Conservation (phyloP, 2,329 filamentous ascomycete species). For the Trichoderma aggressivum region DNA sequence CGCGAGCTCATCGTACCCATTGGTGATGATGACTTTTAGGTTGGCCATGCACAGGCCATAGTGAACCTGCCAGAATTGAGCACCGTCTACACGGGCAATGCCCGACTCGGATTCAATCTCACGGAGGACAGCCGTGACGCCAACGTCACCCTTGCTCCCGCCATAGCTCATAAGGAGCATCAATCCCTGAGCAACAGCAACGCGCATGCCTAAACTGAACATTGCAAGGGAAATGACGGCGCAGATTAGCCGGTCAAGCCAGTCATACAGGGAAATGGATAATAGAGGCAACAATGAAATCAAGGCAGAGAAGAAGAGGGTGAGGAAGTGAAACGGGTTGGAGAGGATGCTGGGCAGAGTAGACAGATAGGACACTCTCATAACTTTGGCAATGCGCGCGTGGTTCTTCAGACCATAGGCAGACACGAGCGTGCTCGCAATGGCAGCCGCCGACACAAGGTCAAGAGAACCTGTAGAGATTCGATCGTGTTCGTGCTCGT, state of each 20-base stretch:
- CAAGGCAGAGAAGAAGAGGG: conserved; percentile 77
- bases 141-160: conserved; percentile 36
- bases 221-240: conserved; percentile 79
- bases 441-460: conserved; percentile 74
- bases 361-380: conserved; percentile 80
- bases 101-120: conserved; percentile 80
- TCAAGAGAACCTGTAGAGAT: conserved; percentile 77
- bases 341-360: conserved; percentile 81
- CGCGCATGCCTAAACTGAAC: conserved; percentile 79
- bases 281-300: conserved; percentile 80
- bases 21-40: conserved; percentile 69
- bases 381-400: conserved; percentile 84
- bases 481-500: conserved; percentile 61
- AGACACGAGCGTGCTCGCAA: conserved; percentile 77
- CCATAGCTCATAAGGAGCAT: conserved; percentile 94
- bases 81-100: conserved; percentile 78
- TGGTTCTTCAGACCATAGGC: conserved; percentile 88
- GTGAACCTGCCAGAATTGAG: conserved; percentile 97
- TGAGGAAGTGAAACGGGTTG: conserved; percentile 94
- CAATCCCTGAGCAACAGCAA: conserved; percentile 80
- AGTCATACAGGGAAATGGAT: conserved; percentile 73
- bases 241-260: conserved; percentile 80
- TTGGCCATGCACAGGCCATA: conserved; percentile 97
- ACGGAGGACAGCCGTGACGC: conserved; percentile 70
- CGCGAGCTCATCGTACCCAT: conserved; percentile 65